phyloP scores from a whole-genome alignment of 2,329 filamentous ascomycete genomes.

The Colletotrichum noveboracense region DNA sequence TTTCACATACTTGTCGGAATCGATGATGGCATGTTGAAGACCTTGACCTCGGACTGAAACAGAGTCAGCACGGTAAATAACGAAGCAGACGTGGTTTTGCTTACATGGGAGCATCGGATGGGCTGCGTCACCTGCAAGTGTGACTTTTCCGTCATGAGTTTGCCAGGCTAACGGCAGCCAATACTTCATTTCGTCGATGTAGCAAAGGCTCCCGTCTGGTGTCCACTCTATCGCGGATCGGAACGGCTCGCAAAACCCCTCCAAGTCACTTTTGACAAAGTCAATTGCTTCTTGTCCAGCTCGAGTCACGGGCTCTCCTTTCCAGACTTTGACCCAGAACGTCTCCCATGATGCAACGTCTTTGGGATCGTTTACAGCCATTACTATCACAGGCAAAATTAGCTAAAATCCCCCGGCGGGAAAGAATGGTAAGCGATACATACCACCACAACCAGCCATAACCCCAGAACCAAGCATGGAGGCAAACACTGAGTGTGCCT shows the following conservation, averaged over 20 bases:
- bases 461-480: constrained; percentile 32
- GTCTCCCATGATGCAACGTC: constrained; percentile 34
- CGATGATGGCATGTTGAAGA: constrained; percentile 46
- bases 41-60: constrained; percentile 47
- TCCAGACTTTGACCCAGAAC: constrained; percentile 41
- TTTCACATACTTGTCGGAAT: constrained; percentile 42
- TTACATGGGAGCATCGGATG: constrained; percentile 50
- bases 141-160: constrained; percentile 34
- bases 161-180: constrained; percentile 38
- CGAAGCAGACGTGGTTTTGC: background rate
- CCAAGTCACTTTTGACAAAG: constrained; percentile 31
- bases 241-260: constrained; percentile 33
- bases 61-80: background rate
- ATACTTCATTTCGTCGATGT: constrained; percentile 40
- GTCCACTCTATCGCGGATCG: constrained; percentile 39
- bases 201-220: constrained; percentile 31
- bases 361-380: constrained; percentile 27
- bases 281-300: constrained; percentile 40
- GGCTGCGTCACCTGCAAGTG: constrained; percentile 43
- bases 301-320: constrained; percentile 27
- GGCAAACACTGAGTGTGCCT: constrained; percentile 34
- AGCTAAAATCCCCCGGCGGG: background rate
- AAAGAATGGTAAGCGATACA: background rate
- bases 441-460: constrained; percentile 34
- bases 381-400: constrained; percentile 18